These are phyloP conservation scores for Carallia brachiata DNA, from an alignment of 345 rosid genomes.

Conservation along the genomic window DNA sequence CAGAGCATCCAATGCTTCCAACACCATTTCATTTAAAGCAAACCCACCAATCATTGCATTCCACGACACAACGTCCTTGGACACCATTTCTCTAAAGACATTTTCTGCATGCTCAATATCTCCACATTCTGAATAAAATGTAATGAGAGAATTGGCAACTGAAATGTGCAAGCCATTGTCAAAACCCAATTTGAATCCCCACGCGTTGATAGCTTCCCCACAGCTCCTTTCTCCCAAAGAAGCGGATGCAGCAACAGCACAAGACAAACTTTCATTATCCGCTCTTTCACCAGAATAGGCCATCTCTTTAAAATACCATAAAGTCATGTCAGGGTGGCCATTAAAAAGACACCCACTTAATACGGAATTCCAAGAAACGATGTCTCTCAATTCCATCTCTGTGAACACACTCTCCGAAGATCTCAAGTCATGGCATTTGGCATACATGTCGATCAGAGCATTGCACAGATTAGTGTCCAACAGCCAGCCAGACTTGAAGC, in stretches of 20 bases:
- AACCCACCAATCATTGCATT: slow-evolving; percentile 54
- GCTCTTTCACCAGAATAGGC: slow-evolving; percentile 34
- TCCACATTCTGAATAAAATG: slow-evolving; percentile 47
- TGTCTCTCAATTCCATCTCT: slow-evolving; percentile 40
- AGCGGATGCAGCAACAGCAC: slow-evolving; percentile 51
- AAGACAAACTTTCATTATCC: slow-evolving; percentile 46
- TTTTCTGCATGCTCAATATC: slow-evolving; percentile 36
- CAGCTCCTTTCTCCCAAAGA: slow-evolving; percentile 31
- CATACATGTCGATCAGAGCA: slow-evolving; percentile 54
- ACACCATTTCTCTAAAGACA: slow-evolving; percentile 31
- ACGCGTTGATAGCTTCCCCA: slow-evolving; percentile 44
- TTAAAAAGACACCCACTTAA: slow-evolving; percentile 46
- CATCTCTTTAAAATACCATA: slow-evolving; percentile 45
- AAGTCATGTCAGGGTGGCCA: slow-evolving; percentile 36
- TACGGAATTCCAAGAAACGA: slow-evolving; percentile 64
- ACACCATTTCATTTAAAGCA: slow-evolving; percentile 40
- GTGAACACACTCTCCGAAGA: slow-evolving; percentile 40
- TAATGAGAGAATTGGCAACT: slow-evolving; percentile 54
- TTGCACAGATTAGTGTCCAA: slow-evolving; percentile 44
- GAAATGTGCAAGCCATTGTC: slow-evolving; percentile 28
- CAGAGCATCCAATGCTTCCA: slow-evolving; percentile 42
- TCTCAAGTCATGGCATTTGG: slow-evolving; percentile 49
- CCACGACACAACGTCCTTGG: slow-evolving; percentile 50
- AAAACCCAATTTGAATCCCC: slow-evolving; percentile 41
- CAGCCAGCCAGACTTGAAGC: slow-evolving; percentile 42